Evolutionary conservation across 306 rosid genomes (phyloP).

Genomic region (Phaseolus lunatus): DNA sequence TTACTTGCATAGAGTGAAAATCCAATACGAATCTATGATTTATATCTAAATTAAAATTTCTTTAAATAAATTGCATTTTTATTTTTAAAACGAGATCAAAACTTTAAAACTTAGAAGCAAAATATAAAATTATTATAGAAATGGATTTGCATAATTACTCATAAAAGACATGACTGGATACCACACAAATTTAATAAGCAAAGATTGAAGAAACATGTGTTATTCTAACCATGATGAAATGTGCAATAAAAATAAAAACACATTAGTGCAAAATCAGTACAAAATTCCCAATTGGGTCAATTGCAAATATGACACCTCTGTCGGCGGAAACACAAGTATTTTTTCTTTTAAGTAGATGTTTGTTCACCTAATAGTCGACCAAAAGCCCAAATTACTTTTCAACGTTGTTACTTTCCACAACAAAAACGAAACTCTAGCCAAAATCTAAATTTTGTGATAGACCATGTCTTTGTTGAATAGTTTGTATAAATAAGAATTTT

Average conservation of each 20-base stretch:
- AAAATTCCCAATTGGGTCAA: not conserved
- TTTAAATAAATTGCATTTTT: no score
- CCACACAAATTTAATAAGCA: not conserved
- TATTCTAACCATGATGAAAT: not conserved
- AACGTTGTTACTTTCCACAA: not conserved
- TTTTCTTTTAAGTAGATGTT: not conserved
- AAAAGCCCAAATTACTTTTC: not conserved
- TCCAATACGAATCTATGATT: no score
- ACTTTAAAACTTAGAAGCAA: no score
- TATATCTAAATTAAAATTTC: no score
- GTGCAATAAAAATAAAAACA: constrained; percentile 6
- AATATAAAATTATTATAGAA: not conserved
- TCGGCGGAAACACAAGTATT: constrained; percentile 4
- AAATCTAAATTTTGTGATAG: not conserved
- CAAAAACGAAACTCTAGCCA: not conserved
- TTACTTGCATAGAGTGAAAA: no score
- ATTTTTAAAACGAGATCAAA: no score
- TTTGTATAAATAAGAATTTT: not conserved
- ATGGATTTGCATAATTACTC: not conserved
- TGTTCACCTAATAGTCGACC: constrained; percentile 29
- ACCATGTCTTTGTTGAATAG: not conserved
- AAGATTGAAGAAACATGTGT: not conserved
- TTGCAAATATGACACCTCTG: not conserved
- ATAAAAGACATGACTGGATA: not conserved
- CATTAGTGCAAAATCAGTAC: not conserved